Evolutionary conservation across 2,329 filamentous ascomycete species (phyloP).

Genomic region (Epichloe uncinata): DNA sequence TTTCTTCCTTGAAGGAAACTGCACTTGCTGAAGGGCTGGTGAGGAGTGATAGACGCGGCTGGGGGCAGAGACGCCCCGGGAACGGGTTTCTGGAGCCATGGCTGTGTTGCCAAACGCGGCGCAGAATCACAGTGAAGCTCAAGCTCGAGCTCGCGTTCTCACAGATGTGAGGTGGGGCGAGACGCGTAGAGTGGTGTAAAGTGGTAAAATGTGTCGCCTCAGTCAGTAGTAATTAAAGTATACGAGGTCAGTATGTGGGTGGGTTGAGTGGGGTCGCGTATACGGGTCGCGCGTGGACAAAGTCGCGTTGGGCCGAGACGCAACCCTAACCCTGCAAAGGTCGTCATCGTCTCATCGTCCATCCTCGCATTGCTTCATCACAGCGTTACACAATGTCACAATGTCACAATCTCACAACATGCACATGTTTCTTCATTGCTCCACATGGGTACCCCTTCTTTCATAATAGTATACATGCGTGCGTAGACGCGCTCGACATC

Average conservation of each 20-base stretch:
- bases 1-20: conserved; percentile 24
- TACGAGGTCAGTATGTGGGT: no score
- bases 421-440: background rate
- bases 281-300: background rate
- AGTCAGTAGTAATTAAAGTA: no score
- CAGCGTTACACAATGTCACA: background rate
- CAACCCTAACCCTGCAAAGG: conserved; percentile 2
- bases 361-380: background rate
- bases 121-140: background rate
- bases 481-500: conserved; percentile 1
- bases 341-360: background rate
- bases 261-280: no score
- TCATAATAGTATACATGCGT: conserved; percentile 4
- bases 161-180: background rate
- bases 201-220: no score
- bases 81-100: conserved; percentile 20
- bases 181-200: conserved; percentile 1
- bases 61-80: conserved; percentile 22
- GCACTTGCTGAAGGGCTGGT: conserved; percentile 24
- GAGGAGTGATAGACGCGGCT: conserved; percentile 26
- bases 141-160: background rate
- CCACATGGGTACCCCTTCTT: background rate
- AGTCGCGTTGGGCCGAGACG: background rate
- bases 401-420: background rate
- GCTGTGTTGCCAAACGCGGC: background rate